Conservation (phyloP, 345 rosid species). For the Hibiscus trionum region DNA sequence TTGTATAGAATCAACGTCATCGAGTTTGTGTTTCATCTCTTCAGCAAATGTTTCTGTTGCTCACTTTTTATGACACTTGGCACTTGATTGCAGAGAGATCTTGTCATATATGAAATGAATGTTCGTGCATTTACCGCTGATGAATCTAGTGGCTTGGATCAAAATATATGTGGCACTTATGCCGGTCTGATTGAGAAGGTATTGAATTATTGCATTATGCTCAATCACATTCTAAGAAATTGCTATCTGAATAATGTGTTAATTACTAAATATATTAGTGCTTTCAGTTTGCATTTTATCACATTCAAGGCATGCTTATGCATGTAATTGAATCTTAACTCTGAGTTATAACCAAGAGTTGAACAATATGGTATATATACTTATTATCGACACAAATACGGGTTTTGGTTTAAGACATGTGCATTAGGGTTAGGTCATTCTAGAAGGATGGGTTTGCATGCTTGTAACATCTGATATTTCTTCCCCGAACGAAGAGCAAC, state of each 20-base stretch:
- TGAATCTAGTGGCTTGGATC: constrained; percentile 73
- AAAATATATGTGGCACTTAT: constrained; percentile 61
- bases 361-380: background rate
- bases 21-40: constrained; percentile 9
- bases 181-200: constrained; percentile 89
- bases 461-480: background rate
- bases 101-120: constrained; percentile 88
- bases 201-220: constrained; percentile 4
- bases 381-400: background rate
- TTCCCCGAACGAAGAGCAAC: background rate
- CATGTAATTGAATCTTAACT: background rate
- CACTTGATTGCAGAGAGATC: constrained; percentile 63
- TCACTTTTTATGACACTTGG: background rate
- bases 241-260: background rate
- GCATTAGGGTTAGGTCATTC: background rate
- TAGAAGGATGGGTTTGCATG: constrained; percentile 1
- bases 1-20: background rate
- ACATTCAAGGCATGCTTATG: background rate
- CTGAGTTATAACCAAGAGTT: background rate
- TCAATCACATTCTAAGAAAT: background rate
- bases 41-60: constrained; percentile 11
- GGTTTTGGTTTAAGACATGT: background rate
- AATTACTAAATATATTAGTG: background rate
- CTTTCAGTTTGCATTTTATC: constrained; percentile 4
- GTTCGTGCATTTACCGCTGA: constrained; percentile 90